Evolutionary conservation across 148 eudicot species (phyloP), one percentile per base, ranked within the genome.

Genomic region (Pouteria glomerata): DNA sequence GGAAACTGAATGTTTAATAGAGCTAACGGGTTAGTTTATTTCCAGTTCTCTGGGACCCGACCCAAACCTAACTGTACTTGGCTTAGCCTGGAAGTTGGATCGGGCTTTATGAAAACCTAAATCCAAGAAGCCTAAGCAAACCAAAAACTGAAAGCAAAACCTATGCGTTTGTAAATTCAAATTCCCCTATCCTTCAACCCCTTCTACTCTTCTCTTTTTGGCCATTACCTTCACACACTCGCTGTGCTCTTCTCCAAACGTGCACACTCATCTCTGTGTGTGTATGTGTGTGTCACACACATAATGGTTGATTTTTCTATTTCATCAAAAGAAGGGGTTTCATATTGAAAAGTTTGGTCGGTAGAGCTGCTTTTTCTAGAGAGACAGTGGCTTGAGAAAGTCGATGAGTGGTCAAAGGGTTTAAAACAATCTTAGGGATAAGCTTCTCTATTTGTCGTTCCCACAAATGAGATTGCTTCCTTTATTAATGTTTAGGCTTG

Each of bases 401-500:
- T 29, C 77, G 31, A 55, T 23, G 37, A 71, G 77, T 51, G 52
- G 86, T 50, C 82, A 88, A 67, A 87, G 86, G 77, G 96, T 78
- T 62, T 91, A 89, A 79, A 65, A 70, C 81, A 87, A 72, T 84
- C 93, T 59, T 87, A 87, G 76, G 82, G 77, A 6, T 80, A 85
- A 76, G 76, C 71, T n/a, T 57, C 85, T 31, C 15, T 72, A 31
- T 71, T 79, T 0, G 63, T 69, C 39, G 72, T 45, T 19, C 88
- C 84, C 3, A 71, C 72, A 18, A 81, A 81, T 74, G 85, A 83
- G 70, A 70, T 90, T 77, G 90, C 87, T 23, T 75, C 92, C 0
- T 62, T 51, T 67, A 71, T 86, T n/a, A n/a, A n/a, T 70, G 82
- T 74, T 37, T 94, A 96, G 19, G 87, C 77, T 44, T 96, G 85